Conservation (phyloP, 1,284 basidiomycete species). For the Rhizoctonia solani region DNA sequence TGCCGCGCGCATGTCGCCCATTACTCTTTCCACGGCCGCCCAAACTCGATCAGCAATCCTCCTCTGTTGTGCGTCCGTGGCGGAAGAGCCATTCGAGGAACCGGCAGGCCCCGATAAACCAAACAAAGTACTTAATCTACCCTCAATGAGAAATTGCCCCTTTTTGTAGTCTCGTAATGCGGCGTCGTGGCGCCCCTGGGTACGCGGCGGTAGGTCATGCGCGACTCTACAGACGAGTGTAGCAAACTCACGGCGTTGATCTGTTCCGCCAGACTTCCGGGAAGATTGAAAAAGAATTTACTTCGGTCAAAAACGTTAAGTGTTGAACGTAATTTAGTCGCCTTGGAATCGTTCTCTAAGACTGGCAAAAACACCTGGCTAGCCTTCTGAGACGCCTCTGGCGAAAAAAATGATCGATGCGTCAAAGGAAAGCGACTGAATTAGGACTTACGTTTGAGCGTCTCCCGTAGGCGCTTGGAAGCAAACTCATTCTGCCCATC, state of each 20-base stretch:
- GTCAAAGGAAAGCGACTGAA: constrained; percentile 29
- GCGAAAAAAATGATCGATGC: constrained; percentile 34
- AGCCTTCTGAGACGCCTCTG: constrained; percentile 85
- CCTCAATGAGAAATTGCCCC: constrained; percentile 88
- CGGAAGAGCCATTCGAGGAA: constrained; percentile 59
- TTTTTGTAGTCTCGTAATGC: constrained; percentile 97
- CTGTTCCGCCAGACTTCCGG: constrained; percentile 86
- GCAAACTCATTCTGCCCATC: constrained; percentile 79
- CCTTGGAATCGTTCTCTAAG: constrained; percentile 94
- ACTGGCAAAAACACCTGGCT: constrained; percentile 97
- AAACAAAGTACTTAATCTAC: constrained; percentile 49
- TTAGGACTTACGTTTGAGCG: constrained; percentile 71
- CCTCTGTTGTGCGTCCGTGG: constrained; percentile 72
- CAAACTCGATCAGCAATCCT: constrained; percentile 96
- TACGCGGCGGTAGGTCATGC: constrained; percentile 11
- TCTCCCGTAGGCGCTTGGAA: constrained; percentile 78
- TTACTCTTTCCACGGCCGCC: constrained; percentile 92
- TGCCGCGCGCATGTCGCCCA: constrained; percentile 85
- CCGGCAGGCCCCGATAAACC: constrained; percentile 69
- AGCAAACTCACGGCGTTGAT: constrained; percentile 82
- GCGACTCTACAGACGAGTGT: neutral
- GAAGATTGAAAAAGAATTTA: constrained; percentile 98
- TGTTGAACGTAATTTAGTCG: constrained; percentile 89
- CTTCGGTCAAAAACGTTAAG: constrained; percentile 95
- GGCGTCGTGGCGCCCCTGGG: constrained; percentile 87